Evolutionary conservation across 2,329 filamentous ascomycete genomes (phyloP).

Genomic region (Cercospora nicotianae): DNA sequence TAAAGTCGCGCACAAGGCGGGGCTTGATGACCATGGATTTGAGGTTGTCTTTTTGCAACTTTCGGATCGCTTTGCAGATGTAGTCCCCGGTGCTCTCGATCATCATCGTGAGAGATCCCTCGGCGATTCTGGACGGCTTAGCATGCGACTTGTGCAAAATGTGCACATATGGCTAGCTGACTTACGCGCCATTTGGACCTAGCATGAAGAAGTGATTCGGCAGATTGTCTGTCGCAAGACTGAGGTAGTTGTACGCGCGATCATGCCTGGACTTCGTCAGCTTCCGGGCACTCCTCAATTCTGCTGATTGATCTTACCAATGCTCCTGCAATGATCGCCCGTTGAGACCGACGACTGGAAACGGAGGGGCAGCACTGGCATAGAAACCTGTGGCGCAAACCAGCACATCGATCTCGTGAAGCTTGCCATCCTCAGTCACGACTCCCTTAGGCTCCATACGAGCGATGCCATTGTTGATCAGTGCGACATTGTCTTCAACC

Average conservation of each 20-base stretch:
- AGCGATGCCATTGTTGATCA: slow-evolving; percentile 44
- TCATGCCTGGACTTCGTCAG: slow-evolving; percentile 15
- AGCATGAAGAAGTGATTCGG: slow-evolving; percentile 38
- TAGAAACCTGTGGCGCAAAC: slow-evolving; percentile 42
- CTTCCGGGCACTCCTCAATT: background rate
- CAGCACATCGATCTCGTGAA: slow-evolving; percentile 35
- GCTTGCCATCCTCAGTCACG: slow-evolving; percentile 44
- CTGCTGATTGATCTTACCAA: slow-evolving; percentile 31
- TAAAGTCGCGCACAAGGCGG: slow-evolving; percentile 54
- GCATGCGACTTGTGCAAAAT: background rate
- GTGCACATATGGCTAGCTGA: background rate
- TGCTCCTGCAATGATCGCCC: slow-evolving; percentile 36
- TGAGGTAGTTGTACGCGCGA: slow-evolving; percentile 41
- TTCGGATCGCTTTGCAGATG: slow-evolving; percentile 43
- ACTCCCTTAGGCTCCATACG: slow-evolving; percentile 42
- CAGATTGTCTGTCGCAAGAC: slow-evolving; percentile 31
- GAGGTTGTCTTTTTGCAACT: slow-evolving; percentile 47
- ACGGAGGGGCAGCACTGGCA: slow-evolving; percentile 36
- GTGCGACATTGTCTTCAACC: slow-evolving; percentile 48
- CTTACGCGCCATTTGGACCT: slow-evolving; percentile 25
- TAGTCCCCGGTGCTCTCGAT: slow-evolving; percentile 43
- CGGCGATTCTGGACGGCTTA: slow-evolving; percentile 14
- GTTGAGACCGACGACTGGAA: slow-evolving; percentile 30
- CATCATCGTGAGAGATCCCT: slow-evolving; percentile 28
- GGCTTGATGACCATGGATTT: slow-evolving; percentile 45